Evolutionary conservation across 805 yeast genomes (phyloP), one percentile per base, ranked within the genome.

Genomic region (Candida alai): DNA sequence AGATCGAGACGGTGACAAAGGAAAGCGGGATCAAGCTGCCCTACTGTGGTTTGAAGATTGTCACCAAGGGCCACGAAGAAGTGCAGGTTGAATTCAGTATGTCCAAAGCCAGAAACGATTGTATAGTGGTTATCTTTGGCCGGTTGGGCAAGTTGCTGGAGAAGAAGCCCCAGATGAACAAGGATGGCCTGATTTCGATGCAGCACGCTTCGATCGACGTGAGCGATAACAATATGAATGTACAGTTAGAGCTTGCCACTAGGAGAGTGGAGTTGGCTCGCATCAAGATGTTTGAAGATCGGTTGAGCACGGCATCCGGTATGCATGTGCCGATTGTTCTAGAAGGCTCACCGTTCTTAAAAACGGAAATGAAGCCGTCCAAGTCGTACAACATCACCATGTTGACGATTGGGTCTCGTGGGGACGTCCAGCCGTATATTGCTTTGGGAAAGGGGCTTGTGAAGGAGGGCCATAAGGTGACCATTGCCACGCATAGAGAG

Each of bases 341-440:
- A 31, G 88, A 80, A 46, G 83, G 78, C 31, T 74, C 76, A 30
- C 84, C 85, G 0, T 62, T 67, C 39, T 56, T 65, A 39, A 65
- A 69, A 30, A 73, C 76, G 0, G 71, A 60, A 29, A 60, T 76
- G 20, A 68, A 63, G 37, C 84, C 95, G 0, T 51, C 67, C 1
- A 68, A 74, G 32, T 58, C 76, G 2, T 73, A 71, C 46, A 72
- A 70, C 19, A 73, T 89, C 49, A 80, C 84, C 0, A 61, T 87
- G 30, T 58, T 90, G 38, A 90, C 97, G 0, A 90, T 90, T 48
- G 97, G 97, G 0, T 87, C 96, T 0, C 70, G 97, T 39, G 97
- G 97, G 21, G 97, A 90, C 58, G 97, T 90, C 5, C 97, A 90
- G 58, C 97, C 97, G 0, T 90, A 88, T 54, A 83, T 90, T 44